These are phyloP conservation scores for Wilhelminamyces savonicus DNA, from an alignment of 805 yeast genomes.

Conservation along the genomic window DNA sequence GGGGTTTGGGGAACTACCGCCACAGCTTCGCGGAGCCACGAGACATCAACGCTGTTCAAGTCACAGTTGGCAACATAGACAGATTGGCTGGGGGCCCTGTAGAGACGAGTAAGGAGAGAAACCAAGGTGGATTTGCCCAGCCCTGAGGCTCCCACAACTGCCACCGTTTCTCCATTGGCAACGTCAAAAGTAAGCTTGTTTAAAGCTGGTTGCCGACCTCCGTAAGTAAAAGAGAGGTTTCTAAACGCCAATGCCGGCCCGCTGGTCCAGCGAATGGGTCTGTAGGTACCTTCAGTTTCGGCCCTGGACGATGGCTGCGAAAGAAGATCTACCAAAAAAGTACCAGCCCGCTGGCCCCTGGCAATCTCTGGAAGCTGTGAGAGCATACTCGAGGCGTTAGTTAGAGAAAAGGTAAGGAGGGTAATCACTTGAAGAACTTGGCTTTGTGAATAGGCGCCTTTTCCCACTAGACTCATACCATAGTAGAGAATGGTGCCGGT, in stretches of 20 bases:
- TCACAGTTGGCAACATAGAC: conserved; percentile 43
- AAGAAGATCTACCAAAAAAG: conserved; percentile 38
- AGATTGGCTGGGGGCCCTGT: conserved; percentile 30
- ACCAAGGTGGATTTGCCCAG: conserved; percentile 83
- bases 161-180: conserved; percentile 45
- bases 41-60: conserved; percentile 39
- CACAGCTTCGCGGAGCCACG: conserved; percentile 45
- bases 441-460: conserved; percentile 46
- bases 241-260: conserved; percentile 30
- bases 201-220: conserved; percentile 25
- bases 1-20: conserved; percentile 76
- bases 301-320: conserved; percentile 22
- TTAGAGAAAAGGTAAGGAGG: conserved; percentile 65
- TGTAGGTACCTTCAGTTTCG: conserved; percentile 31
- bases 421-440: conserved; percentile 66
- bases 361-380: conserved; percentile 71
- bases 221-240: conserved; percentile 45
- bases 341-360: conserved; percentile 72
- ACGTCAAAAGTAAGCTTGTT: conserved; percentile 39
- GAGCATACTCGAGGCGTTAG: conserved; percentile 54
- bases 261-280: conserved; percentile 13
- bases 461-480: conserved; percentile 68
- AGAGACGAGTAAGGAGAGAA: conserved; percentile 50
- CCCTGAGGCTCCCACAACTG: conserved; percentile 83
- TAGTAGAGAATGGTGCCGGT: conserved; percentile 74